phyloP scores from a whole-genome alignment of 75 land plant species.

The Adiantum capillusveneris region DNA sequence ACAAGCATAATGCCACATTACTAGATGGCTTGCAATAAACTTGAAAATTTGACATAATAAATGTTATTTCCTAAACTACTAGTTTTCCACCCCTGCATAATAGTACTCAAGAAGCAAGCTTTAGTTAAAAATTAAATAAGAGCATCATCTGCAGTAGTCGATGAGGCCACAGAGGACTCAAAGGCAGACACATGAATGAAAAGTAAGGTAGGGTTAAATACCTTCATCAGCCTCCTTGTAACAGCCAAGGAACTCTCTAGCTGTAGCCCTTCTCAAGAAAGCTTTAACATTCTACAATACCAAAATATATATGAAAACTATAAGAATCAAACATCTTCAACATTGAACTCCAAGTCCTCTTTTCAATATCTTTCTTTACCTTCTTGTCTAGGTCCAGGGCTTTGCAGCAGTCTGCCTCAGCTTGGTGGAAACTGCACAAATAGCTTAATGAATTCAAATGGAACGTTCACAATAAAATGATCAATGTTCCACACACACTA shows the following conservation, averaged over 20 bases:
- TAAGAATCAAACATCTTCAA: not conserved
- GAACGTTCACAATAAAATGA: not conserved
- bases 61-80: no score
- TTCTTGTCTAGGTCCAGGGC: slow-evolving; percentile 76
- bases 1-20: no score
- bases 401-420: slow-evolving; percentile 78
- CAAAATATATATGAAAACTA: not conserved
- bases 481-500: not conserved
- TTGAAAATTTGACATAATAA: no score
- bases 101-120: no score
- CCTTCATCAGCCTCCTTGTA: slow-evolving; percentile 80
- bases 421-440: slow-evolving; percentile 56
- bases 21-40: no score
- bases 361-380: no score
- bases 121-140: no score
- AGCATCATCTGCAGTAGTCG: no score
- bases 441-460: not conserved
- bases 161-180: no score
- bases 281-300: slow-evolving; percentile 95
- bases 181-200: no score
- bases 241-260: slow-evolving; percentile 60
- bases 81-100: no score
- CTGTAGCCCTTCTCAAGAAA: slow-evolving; percentile 84
- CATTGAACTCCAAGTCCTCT: not conserved
- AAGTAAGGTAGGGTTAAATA: slow-evolving; percentile 7